A percentile compares a stretch with the other conserved stretches of the same genome.
phyloP scores from a whole-genome alignment of 169 alveolate species.

The Amoebophrya sp. region DNA sequence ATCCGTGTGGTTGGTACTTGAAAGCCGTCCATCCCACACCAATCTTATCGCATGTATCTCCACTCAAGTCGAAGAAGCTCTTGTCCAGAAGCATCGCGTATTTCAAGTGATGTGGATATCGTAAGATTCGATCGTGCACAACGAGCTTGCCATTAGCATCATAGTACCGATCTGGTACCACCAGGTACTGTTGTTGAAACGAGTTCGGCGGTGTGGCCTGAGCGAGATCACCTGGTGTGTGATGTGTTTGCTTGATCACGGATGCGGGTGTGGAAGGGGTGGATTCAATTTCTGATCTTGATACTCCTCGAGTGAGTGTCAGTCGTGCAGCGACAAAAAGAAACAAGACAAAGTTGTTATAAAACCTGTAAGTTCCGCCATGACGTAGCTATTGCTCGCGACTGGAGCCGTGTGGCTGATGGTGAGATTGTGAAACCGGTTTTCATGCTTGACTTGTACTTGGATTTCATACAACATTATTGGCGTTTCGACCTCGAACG shows the following conservation, averaged over 20 bases:
- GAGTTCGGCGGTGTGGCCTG: background rate
- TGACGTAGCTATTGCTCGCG: background rate
- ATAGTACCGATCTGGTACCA: background rate
- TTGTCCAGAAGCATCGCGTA: slow-evolving; percentile 18
- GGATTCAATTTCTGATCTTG: no score
- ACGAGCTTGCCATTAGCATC: background rate
- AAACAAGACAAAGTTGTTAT: no score
- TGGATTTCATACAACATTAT: background rate
- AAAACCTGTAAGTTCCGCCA: background rate
- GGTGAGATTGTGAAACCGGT: background rate
- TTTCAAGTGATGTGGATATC: background rate
- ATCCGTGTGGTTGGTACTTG: background rate
- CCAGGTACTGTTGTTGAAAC: background rate
- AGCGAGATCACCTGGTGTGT: background rate
- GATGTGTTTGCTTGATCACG: no score
- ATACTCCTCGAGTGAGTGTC: no score
- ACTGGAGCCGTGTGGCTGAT: background rate
- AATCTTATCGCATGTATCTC: background rate
- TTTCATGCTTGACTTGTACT: background rate
- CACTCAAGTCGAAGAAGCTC: background rate
- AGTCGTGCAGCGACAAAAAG: no score
- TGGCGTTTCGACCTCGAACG: background rate
- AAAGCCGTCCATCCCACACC: background rate
- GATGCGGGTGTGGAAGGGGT: no score
- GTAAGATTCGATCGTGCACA: background rate